Base-by-base conservation (phyloP, 2,329 filamentous ascomycete species). In the Alternaria gansuensis region DNA sequence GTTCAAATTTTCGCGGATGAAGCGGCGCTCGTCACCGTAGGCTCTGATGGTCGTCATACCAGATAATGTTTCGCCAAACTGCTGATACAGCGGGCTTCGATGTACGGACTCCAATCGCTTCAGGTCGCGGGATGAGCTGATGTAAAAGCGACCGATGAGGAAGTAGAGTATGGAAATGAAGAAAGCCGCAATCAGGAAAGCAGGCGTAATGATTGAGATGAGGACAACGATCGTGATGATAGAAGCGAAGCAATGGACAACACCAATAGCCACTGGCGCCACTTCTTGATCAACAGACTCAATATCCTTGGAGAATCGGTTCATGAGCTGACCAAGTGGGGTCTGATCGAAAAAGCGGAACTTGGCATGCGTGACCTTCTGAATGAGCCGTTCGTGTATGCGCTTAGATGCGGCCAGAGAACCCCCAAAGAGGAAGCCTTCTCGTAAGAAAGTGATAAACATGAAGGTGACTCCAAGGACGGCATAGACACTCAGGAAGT, bases 341-440 rank as follows among this genome's bases (percentile, higher is more conserved):
- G 95, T 99, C 1, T 94, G 90, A 73, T 99, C 95, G 72, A 99
- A 99, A 81, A 99, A 99, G 74, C 91, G 93, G 83, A 99, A 98
- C 75, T 93, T 94, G 29, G 95, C 95, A 66, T 93, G 88, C 13
- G 92, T 90, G 24, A 99, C 88, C 1, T 90, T 84, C 28, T 86
- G 84, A 75, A 99, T 90, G 54, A 99, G 82, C 34, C 86, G 83
- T 65, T 89, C 84, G 75, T 99, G 95, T 21, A 99, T 87, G 67
- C 88, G 89, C 81, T 87, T 89, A 26, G 95, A 98, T 3, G 95
- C 95, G 26, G 89, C 90, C 45, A 98, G 82, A 5, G 95, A 97
- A 3, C 95, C 95, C 74, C 90, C 91, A 81, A 99, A 99, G 26
- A 99, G 84, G 80, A 96, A 92, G 45, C 90, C 83, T 75, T 99